Evolutionary conservation across 2,329 filamentous ascomycete genomes (phyloP), one percentile per base, ranked within the genome.

Genomic region (Lasiodiplodia sp.): DNA sequence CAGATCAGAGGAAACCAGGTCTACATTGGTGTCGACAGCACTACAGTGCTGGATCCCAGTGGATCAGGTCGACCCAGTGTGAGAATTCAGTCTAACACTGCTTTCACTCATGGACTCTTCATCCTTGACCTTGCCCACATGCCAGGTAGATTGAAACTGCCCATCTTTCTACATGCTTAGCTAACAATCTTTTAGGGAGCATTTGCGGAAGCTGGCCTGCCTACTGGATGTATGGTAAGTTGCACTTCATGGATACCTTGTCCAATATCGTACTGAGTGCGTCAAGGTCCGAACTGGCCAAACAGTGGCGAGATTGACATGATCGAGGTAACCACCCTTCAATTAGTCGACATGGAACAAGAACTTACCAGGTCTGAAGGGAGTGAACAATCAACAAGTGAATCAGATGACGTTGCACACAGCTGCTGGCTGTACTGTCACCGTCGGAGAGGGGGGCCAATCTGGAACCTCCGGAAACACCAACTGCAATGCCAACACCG

Each of bases 81-180:
- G 2, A 74, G 79, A 5, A 65, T 81, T 7, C 73, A 77, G 34
- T 79, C 76, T 71, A 81, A 80, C 67, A 73, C 69, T 37, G 72
- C 77, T 0, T 81, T 79, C 72, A 80, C 74, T 37, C 75, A 75
- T 38, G 79, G 72, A 4, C 74, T 81, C 21, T 72, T 81, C 70
- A 81, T 81, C 21, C 78, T 77, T 25, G 79, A 81, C 71, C 77
- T 82, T 66, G 78, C 77, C 0, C 79, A 81, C 57, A 76, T 80
- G 12, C 79, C 80, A 2, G 78, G 77, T 12, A 78, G 71, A 37
- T 74, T 71, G 53, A 34, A 18, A 18, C 12, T 21, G 10, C 16
- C 5, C 23, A 5, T 4, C 5, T 25, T 49, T 1, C 28, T 2
- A 12, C 16, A 16, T 6, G 34, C 4, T 21, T 23, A 34, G 31